Conservation (phyloP, 305 asterid species). For the Fraxinus greggii region DNA sequence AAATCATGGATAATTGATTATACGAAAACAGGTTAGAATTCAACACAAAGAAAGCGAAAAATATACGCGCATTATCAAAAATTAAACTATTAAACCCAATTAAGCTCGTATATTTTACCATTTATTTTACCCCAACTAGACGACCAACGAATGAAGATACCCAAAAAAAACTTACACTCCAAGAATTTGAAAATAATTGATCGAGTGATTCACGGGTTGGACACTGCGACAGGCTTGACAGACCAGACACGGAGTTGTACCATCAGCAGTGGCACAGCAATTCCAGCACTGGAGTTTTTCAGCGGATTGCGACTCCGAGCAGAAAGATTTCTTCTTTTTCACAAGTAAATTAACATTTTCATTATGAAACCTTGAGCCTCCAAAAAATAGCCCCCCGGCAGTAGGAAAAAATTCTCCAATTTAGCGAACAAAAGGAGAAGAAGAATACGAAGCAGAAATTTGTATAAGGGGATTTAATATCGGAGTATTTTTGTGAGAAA, state of each 20-base stretch:
- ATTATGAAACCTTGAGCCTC: conserved; percentile 15
- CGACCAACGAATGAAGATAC: background rate
- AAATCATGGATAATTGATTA: background rate
- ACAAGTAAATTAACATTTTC: conserved; percentile 9
- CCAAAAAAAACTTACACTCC: conserved; percentile 54
- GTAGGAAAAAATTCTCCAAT: conserved; percentile 21
- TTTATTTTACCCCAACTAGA: background rate
- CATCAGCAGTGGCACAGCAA: conserved; percentile 47
- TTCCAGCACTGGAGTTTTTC: conserved; percentile 67
- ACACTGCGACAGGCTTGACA: conserved; percentile 71
- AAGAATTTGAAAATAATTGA: conserved; percentile 77
- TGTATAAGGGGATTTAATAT: conserved; percentile 4
- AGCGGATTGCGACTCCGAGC: conserved; percentile 40
- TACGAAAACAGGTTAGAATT: background rate
- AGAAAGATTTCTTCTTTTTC: conserved; percentile 27
- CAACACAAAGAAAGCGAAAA: background rate
- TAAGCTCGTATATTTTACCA: background rate
- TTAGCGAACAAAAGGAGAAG: conserved; percentile 16
- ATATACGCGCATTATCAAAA: background rate
- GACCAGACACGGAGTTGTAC: conserved; percentile 58
- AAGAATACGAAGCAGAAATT: conserved; percentile 25
- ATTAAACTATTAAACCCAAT: background rate
- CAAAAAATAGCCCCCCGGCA: conserved; percentile 21
- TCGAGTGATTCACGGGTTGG: conserved; percentile 60
- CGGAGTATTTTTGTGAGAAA: conserved; percentile 7